phyloP scores from a whole-genome alignment of 305 asterid species.

The Withania somnifera region DNA sequence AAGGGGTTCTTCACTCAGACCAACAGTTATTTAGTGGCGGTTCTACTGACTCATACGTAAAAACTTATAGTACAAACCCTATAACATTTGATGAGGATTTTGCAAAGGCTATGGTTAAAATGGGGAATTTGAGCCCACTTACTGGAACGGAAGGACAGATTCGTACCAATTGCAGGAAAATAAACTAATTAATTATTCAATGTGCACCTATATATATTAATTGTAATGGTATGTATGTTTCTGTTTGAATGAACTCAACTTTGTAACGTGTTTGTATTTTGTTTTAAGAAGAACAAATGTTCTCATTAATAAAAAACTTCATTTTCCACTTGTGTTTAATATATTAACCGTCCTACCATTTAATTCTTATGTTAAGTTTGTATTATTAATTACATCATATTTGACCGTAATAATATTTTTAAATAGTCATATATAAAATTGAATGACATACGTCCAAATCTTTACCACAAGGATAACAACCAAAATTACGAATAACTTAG shows the following conservation, averaged over 20 bases:
- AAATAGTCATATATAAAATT: no score
- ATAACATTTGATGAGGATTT: conserved; percentile 33
- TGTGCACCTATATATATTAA: background rate
- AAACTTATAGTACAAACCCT: conserved; percentile 16
- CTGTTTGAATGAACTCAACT: background rate
- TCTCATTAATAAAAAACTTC: background rate
- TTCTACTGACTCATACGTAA: conserved; percentile 31
- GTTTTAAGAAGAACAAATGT: background rate
- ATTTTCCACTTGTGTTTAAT: no score
- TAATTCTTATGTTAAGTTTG: no score
- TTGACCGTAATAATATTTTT: no score
- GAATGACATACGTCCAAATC: no score
- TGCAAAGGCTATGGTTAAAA: conserved; percentile 39
- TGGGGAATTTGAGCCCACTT: conserved; percentile 48
- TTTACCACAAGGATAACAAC: no score
- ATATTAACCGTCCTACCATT: no score
- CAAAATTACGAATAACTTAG: background rate
- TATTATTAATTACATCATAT: no score
- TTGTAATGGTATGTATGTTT: background rate
- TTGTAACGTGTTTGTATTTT: background rate
- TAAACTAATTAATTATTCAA: conserved; percentile 9
- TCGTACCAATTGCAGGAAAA: conserved; percentile 46
- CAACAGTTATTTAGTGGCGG: conserved; percentile 52
- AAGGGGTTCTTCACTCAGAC: conserved; percentile 56
- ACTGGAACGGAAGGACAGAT: conserved; percentile 45